Conservation (phyloP, 1,284 basidiomycete species). For the Takashimella koratensis region DNA sequence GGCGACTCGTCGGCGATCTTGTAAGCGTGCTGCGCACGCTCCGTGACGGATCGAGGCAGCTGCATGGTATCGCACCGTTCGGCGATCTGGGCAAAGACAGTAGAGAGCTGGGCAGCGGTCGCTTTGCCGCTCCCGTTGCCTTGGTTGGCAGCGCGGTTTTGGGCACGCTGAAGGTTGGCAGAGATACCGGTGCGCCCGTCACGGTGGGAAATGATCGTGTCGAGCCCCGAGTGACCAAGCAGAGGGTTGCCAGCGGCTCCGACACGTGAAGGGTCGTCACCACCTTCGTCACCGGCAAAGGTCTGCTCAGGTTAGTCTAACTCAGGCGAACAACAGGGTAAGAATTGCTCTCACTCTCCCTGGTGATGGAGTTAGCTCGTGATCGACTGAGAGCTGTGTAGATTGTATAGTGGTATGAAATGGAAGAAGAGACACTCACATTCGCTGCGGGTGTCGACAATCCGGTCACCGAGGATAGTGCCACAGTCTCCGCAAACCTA, state of each 20-base stretch:
- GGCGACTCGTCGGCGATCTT: conserved; percentile 84
- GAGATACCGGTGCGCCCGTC: conserved; percentile 93
- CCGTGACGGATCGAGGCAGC: conserved; percentile 78
- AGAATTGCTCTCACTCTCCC: conserved; percentile 78
- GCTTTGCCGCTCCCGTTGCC: conserved; percentile 65
- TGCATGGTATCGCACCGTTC: conserved; percentile 92
- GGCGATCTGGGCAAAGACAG: conserved; percentile 90
- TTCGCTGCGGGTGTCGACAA: conserved; percentile 97
- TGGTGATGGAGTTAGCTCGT: too few relatives aligned
- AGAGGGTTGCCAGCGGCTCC: conserved; percentile 92
- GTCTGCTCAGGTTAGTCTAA: conserved; percentile 60
- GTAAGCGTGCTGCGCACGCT: conserved; percentile 77
- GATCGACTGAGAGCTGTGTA: too few relatives aligned
- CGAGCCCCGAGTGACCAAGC: conserved; percentile 56
- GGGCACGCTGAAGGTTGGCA: conserved; percentile 85
- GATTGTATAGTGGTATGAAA: too few relatives aligned
- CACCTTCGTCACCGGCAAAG: conserved; percentile 96
- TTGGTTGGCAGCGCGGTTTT: conserved; percentile 60
- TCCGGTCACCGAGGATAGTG: conserved; percentile 87
- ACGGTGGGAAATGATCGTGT: conserved; percentile 90
- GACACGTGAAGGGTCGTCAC: conserved; percentile 97
- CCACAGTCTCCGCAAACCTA: conserved; percentile 84
- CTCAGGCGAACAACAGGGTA: too few relatives aligned
- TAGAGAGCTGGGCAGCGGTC: conserved; percentile 81
- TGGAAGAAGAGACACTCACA: conserved; percentile 56